A percentile compares a stretch with the other conserved stretches of the same genome.
Evolutionary conservation across 164 flowering plant genomes (phyloP).

Genomic region (Nymphaea colorata): DNA sequence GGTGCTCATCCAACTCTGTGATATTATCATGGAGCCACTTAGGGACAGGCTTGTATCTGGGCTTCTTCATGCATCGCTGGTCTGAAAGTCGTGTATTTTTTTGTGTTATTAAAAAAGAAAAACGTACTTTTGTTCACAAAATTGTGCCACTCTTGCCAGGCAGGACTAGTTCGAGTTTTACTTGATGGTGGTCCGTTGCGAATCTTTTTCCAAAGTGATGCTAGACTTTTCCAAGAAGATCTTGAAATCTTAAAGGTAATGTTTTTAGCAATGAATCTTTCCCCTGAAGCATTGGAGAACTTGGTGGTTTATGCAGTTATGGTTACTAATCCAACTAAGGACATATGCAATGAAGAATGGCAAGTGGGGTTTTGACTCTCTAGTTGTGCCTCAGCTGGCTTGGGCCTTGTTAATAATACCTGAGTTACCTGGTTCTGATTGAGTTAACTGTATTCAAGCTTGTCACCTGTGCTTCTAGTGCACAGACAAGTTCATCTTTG

Average conservation of each 20-base stretch:
- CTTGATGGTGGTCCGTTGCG: constrained; percentile 95
- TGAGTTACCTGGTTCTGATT: too few species aligned
- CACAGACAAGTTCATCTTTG: too few species aligned
- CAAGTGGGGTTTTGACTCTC: too few species aligned
- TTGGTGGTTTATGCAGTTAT: too few species aligned
- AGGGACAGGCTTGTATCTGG: constrained; percentile 88
- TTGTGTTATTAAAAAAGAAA: not conserved
- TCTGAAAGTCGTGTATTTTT: constrained; percentile 12
- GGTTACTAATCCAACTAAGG: too few species aligned
- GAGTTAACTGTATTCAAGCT: too few species aligned
- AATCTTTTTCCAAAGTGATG: constrained; percentile 56
- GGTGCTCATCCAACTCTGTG: constrained; percentile 83
- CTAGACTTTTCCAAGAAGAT: constrained; percentile 78
- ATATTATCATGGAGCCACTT: constrained; percentile 71
- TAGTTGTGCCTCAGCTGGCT: too few species aligned
- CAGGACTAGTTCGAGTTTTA: constrained; percentile 82
- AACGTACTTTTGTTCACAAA: not conserved
- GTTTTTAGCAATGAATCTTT: not conserved
- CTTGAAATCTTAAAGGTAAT: constrained; percentile 78
- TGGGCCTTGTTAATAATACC: too few species aligned
- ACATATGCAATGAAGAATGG: too few species aligned
- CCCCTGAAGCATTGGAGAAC: not conserved
- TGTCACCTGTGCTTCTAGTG: too few species aligned
- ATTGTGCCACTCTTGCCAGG: constrained; percentile 29
- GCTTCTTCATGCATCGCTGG: constrained; percentile 95